Conservation (phyloP, 345 rosid species). For the Eucalyptus pauciflora region DNA sequence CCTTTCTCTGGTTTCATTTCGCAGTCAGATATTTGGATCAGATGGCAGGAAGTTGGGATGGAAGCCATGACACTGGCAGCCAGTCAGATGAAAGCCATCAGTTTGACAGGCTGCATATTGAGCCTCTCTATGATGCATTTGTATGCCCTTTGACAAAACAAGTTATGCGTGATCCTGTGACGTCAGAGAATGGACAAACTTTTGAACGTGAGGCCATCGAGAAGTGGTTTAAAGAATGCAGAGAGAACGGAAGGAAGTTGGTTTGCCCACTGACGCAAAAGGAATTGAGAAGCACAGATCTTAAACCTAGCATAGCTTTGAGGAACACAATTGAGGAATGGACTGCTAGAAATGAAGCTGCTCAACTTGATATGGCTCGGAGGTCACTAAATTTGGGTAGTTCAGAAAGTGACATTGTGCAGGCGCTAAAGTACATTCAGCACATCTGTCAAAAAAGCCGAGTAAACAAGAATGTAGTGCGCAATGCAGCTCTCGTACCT, state of each 20-base stretch:
- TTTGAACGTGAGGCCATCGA: constrained; percentile 92
- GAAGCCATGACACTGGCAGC: constrained; percentile 46
- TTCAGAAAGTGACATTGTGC: constrained; percentile 57
- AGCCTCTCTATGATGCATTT: constrained; percentile 79
- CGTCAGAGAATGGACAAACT: constrained; percentile 75
- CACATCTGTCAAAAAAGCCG: constrained; percentile 45
- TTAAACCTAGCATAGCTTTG: constrained; percentile 78
- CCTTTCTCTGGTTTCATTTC: neutral
- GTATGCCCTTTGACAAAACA: constrained; percentile 89
- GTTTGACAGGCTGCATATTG: constrained; percentile 49
- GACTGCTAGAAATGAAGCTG: constrained; percentile 86
- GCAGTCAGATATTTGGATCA: neutral
- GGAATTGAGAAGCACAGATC: constrained; percentile 45
- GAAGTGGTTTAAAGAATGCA: constrained; percentile 78
- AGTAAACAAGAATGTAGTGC: constrained; percentile 40
- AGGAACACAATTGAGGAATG: constrained; percentile 88
- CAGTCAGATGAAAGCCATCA: constrained; percentile 67
- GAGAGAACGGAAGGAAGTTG: constrained; percentile 38
- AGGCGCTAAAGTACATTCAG: constrained; percentile 43
- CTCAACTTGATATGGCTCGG: constrained; percentile 74
- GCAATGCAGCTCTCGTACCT: constrained; percentile 60
- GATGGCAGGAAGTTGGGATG: constrained; percentile 72
- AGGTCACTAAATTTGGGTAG: constrained; percentile 47
- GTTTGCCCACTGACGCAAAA: constrained; percentile 71
- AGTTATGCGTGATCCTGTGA: constrained; percentile 85